phyloP scores from a whole-genome alignment of 306 rosid species.

The Hippophae rhamnoides region DNA sequence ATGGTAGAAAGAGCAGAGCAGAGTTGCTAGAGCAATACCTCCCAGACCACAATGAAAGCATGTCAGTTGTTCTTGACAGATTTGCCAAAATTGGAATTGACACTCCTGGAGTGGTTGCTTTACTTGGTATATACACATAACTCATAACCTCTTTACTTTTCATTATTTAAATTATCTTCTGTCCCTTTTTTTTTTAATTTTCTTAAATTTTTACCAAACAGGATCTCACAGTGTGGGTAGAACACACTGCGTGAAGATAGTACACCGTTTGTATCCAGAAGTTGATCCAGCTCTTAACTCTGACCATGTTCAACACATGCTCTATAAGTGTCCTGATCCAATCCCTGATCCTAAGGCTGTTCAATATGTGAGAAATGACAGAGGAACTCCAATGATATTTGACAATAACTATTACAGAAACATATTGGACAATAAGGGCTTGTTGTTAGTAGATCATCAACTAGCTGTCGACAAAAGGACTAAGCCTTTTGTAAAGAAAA shows the following conservation, averaged over 20 bases:
- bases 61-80: conserved; percentile 75
- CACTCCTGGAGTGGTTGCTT: conserved; percentile 83
- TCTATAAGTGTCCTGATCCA: conserved; percentile 83
- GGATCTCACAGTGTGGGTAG: conserved; percentile 96
- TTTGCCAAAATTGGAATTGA: conserved; percentile 76
- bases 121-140: conserved; percentile 46
- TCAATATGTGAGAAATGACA: conserved; percentile 89
- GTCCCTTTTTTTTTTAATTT: no score
- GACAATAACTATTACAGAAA: conserved; percentile 96
- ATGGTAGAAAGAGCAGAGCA: conserved; percentile 91
- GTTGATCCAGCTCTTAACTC: conserved; percentile 73
- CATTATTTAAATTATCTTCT: no score
- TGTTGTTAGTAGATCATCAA: conserved; percentile 73
- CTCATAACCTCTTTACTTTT: no score
- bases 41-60: conserved; percentile 96
- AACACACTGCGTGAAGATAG: conserved; percentile 92
- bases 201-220: conserved; percentile 6
- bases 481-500: conserved; percentile 83
- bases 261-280: conserved; percentile 94
- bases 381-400: conserved; percentile 86
- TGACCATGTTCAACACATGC: conserved; percentile 76
- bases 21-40: conserved; percentile 73
- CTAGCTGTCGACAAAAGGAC: conserved; percentile 81
- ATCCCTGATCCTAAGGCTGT: conserved; percentile 96
- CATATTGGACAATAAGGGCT: conserved; percentile 88